Percentiles rank a stretch among this genome's conserved stretches.
phyloP scores from a whole-genome alignment of 2,329 filamentous ascomycete genomes.

The Aspergillus calidoustus region DNA sequence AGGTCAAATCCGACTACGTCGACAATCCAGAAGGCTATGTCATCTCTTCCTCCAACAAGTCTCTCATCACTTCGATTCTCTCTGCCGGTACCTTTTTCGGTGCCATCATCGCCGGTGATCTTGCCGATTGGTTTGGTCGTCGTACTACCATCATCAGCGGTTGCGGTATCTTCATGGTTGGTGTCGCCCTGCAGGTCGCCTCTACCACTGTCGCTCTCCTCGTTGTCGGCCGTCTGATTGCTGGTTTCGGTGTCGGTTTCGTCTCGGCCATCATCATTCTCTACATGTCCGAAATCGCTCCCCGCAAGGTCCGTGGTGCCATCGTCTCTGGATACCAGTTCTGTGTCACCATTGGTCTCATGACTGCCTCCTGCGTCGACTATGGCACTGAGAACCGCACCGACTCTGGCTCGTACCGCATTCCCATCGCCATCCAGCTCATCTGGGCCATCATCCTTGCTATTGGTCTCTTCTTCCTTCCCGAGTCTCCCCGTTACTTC shows the following conservation, averaged over 20 bases:
- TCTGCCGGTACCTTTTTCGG: constrained; percentile 80
- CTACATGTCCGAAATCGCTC: constrained; percentile 83
- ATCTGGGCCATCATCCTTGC: constrained; percentile 78
- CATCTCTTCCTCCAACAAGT: constrained; percentile 56
- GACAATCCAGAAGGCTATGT: constrained; percentile 38
- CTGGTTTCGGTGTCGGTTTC: constrained; percentile 78
- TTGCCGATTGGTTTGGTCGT: constrained; percentile 73
- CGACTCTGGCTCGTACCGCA: constrained; percentile 74
- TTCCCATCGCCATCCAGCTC: constrained; percentile 80
- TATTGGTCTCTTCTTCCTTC: constrained; percentile 72
- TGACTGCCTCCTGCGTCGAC: constrained; percentile 74
- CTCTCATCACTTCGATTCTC: constrained; percentile 76
- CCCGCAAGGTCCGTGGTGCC: constrained; percentile 75
- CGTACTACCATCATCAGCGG: constrained; percentile 69
- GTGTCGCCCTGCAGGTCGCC: constrained; percentile 69
- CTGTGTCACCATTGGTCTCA: constrained; percentile 77
- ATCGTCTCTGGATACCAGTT: constrained; percentile 82
- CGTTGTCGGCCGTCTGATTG: constrained; percentile 73
- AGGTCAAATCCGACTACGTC: constrained; percentile 34
- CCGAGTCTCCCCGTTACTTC: constrained; percentile 84
- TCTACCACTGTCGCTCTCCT: constrained; percentile 62
- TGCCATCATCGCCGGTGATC: constrained; percentile 74
- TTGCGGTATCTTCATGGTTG: constrained; percentile 71
- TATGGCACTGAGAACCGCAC: constrained; percentile 68
- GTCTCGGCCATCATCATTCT: constrained; percentile 79